Base-by-base conservation (phyloP, 495 filamentous ascomycete species). In the Hypoxylon fragiforme region DNA sequence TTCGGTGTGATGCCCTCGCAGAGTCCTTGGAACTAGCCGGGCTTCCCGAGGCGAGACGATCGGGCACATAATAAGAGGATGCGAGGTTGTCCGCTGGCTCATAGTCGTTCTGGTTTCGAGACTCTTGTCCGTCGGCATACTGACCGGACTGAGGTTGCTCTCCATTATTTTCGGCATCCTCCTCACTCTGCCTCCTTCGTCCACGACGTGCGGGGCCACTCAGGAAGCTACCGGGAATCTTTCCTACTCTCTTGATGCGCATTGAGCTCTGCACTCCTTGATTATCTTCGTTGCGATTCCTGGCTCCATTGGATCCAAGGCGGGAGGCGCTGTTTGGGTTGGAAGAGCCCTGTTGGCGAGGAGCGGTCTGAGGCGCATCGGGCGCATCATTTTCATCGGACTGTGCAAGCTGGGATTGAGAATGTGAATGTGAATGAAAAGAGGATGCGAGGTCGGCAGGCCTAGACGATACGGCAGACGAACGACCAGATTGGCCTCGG, bases 151-250 rank as follows among this genome's bases (percentile, higher is more conserved):
- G 63, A 40, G 64, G 51, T 2, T 28, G 66, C 2, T 73, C 70
- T 18, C 64, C 64, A 16, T 73, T 70, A 6, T 66, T 69, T 20
- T 75, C 73, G 3, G 75, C 78, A 38, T 87, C 85, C 35, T 91
- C 88, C 32, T 91, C 88, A 53, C 86, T 90, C 65, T 88, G 85
- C 42, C 87, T 79, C 50, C 86, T 76, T 51, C 86, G 80, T 11
- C 87, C 88, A 54, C 88, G 75, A 49, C 88, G 81, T 15, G 86
- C 87, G 7, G 88, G 87, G 0, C 87, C 87, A 50, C 84, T 89
- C 16, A 91, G 72, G 58, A 90, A 91, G 50, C 78, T 82, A 0
- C 88, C 88, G 7, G 85, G 82, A 4, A 85, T 71, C 57, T 88
- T 87, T 12, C 82, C 84, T 21, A 89, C 78, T 55, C 86, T 76